Evolutionary conservation across 2,329 filamentous ascomycete species (phyloP), one percentile per base, ranked within the genome.

Genomic region (Aspergillus fructus): DNA sequence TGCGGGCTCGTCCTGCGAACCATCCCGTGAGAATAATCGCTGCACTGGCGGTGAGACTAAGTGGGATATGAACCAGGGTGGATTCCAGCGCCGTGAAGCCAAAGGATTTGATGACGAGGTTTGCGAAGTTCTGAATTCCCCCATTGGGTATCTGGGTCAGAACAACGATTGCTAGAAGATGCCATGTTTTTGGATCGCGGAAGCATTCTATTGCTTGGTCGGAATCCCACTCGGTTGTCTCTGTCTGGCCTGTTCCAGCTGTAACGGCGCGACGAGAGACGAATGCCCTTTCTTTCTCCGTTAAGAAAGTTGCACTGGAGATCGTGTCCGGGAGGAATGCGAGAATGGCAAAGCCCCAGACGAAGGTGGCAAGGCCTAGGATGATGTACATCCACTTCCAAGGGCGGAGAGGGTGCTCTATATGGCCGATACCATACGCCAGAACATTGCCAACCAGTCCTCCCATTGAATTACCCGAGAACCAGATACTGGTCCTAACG

Each of bases 311-410:
- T 62, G 1, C 80, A 80, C 74, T 79, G 1, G 80, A 79, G 45
- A 85, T 83, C 39, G 68, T 75, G 58, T 85, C 79, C 0, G 83
- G 84, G 2, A 86, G 77, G 5, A 81, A 65, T 23, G 77, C 61
- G 58, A 79, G 77, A 45, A 85, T 63, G 1, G 78, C 72, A 3
- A 83, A 72, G 0, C 76, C 78, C 79, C 82, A 82, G 3, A 83
- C 61, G 52, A 83, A 80, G 0, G 83, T 86, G 0, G 70, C 65
- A 0, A 76, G 56, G 1, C 84, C 83, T 1, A 85, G 74, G 49
- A 85, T 74, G 58, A 83, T 81, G 65, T 83, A 86, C 78, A 86
- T 82, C 79, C 80, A 84, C 50, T 78, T 76, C 83, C 83, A 85
- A 3, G 81, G 78, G 17, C 72, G 74, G 15, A 85, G 59, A 12